Conservation (phyloP, 2,329 filamentous ascomycete species). For the Colletotrichum sp. region DNA sequence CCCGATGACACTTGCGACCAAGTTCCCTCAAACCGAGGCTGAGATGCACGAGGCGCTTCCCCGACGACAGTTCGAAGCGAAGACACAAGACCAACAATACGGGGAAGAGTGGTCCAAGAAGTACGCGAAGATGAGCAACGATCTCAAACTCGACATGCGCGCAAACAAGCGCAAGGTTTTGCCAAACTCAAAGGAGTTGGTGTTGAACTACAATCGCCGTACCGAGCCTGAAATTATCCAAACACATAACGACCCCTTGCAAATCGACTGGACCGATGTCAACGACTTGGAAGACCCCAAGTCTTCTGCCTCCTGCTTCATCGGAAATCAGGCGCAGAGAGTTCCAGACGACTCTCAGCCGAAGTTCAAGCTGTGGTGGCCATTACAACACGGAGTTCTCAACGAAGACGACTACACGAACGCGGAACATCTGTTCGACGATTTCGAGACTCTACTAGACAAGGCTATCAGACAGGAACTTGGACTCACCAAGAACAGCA, state of each 20-base stretch:
- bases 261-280: slow-evolving; percentile 95
- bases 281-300: slow-evolving; percentile 69
- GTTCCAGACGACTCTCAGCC: slow-evolving; percentile 90
- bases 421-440: slow-evolving; percentile 81
- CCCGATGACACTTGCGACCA: slow-evolving; percentile 89
- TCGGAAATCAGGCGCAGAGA: slow-evolving; percentile 81
- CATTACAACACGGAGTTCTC: slow-evolving; percentile 82
- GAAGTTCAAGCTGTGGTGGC: slow-evolving; percentile 93
- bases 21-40: slow-evolving; percentile 78
- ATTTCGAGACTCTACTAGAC: slow-evolving; percentile 86
- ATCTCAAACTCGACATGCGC: slow-evolving; percentile 90
- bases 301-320: slow-evolving; percentile 68
- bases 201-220: slow-evolving; percentile 90
- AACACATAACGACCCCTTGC: slow-evolving; percentile 92
- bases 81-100: slow-evolving; percentile 78
- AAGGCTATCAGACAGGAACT: slow-evolving; percentile 87
- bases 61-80: slow-evolving; percentile 67
- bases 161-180: slow-evolving; percentile 92
- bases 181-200: slow-evolving; percentile 96
- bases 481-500: slow-evolving; percentile 75
- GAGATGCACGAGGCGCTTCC: slow-evolving; percentile 84
- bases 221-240: slow-evolving; percentile 86
- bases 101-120: slow-evolving; percentile 80
- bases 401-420: slow-evolving; percentile 89
- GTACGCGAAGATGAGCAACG: slow-evolving; percentile 82